Base-by-base conservation (phyloP, 768 basidiomycete genomes). In the Suillus cothurnatus region DNA sequence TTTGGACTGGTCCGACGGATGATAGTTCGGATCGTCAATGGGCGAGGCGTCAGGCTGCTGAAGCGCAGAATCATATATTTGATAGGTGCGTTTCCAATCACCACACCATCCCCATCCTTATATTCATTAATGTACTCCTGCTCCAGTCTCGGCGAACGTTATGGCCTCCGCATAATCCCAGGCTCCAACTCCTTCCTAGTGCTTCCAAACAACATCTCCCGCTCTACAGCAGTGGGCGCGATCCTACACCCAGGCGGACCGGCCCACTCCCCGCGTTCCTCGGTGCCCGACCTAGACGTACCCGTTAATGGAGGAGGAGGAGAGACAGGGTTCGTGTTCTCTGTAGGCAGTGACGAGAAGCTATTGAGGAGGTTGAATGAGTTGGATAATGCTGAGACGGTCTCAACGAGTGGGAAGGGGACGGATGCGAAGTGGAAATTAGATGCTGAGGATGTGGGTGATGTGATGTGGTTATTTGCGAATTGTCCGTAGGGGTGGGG, bases 61-160 rank as follows among this genome's bases (percentile, higher is more conserved):
- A 94, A 73, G 94, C 94, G 26, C 94, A 95, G 77, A 95, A 95
- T 76, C 94, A 95, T 71, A 92, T 94, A 67, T 94, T 93, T 72
- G 93, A 94, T 74, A 86, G 85, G 86, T 86, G 49, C 36, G 71
- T 47, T 7, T n/a, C 4, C 14, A 7, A n/a, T n/a, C n/a, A n/a
- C n/a, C 11, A 28, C 7, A 5, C 45, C 12, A 6, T 38, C n/a
- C 31, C 28, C 6, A 17, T 58, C 14, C 31, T 53, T 31, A 34
- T 41, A 19, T 19, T 28, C 3, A 61, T 15, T 41, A 6, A 49
- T 11, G 1, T n/a, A 19, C 26, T 9, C 14, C 8, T 23, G 32
- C 17, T 31, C 31, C 55, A 91, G 89, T 69, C 86, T 93, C 39
- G 92, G 92, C 49, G 92, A 94, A 73, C 87, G 90, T 0, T 94